A percentile compares a stretch with the other conserved stretches of the same genome.
Conservation (phyloP, 148 eudicot species). For the Dysphania ambrosioides region DNA sequence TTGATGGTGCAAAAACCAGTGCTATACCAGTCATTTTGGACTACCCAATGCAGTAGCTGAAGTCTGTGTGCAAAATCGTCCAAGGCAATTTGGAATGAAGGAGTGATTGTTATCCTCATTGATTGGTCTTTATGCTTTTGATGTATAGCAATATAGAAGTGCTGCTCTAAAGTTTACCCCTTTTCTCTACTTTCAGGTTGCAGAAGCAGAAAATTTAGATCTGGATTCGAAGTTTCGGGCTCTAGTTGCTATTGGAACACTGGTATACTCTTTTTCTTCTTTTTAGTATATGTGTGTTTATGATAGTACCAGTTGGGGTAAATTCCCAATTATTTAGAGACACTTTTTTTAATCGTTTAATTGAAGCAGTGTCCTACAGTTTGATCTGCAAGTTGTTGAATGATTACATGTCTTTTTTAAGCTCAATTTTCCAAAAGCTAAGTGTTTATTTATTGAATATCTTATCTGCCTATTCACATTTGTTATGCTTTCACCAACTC, state of each 20-base stretch:
- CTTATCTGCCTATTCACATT: not conserved
- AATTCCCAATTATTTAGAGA: not conserved
- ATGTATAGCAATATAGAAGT: not conserved
- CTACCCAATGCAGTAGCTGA: not conserved
- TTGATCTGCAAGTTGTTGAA: not conserved
- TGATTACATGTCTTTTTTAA: too few relatives aligned
- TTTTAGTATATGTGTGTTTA: not conserved
- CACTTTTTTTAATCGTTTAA: not conserved
- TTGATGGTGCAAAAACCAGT: too few relatives aligned
- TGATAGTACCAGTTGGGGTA: not conserved
- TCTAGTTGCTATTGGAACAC: constrained; percentile 82
- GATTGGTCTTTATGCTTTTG: not conserved
- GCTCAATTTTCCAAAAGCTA: too few relatives aligned
- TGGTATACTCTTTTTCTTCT: constrained; percentile 41
- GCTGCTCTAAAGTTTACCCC: not conserved
- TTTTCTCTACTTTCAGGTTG: constrained; percentile 48
- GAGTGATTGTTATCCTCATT: not conserved
- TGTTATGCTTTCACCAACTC: not conserved
- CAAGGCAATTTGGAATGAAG: not conserved
- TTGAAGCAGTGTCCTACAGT: not conserved
- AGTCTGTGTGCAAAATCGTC: not conserved
- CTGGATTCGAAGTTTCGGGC: constrained; percentile 74
- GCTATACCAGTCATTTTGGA: too few relatives aligned
- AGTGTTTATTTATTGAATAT: not conserved
- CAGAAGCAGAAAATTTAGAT: constrained; percentile 66